Base-by-base conservation (phyloP, 169 alveolate species). In the Theileria annulata region DNA sequence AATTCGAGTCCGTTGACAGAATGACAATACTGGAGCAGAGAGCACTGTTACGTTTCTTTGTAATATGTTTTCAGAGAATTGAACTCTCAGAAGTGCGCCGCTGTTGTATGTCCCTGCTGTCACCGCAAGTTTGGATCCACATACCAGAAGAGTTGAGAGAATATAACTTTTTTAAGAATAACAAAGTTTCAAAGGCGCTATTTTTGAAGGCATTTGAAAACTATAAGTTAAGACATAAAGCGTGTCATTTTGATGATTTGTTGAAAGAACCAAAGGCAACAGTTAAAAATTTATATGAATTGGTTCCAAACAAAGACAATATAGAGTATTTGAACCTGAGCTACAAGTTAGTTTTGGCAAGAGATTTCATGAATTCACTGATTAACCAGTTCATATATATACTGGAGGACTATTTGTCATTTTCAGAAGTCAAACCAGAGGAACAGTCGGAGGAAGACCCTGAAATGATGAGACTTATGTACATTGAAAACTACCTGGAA, bases 121-220 rank as follows among this genome's bases (percentile, higher is more conserved):
- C 90, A 15, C 90, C 90, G 0, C 76, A 56, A 23, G 78, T 72
- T 17, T 84, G 90, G 90, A 51, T 77, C 0, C 90, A 84, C 72
- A 72, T 84, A 10, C 83, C 86, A 30, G 66, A 21, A 9, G 71
- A 66, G 15, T 63, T 72, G 74, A 68, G 87, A 9, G 87, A 77
- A 63, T 13, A 54, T 23, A 75, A 75, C 75, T 49, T 82, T 23
- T 84, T 70, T 28, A 67, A 72, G n/a, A 31, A 71, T 70, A 76
- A 84, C 79, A 76, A 70, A 4, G 66, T 84, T 25, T 72, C 87
- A 15, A 71, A 76, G 66, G 54, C 60, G 0, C 68, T 84, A 17
- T 84, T 72, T 25, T 28, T 28, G 58, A 74, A 80, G 17, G 47
- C 87, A 4, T 58, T 79, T 9, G 59, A 75, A 67, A 30, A 27